Evolutionary conservation across 1,139 yeast species (phyloP), one percentile per base, ranked within the genome.

Genomic region (Candida tetrigidarum): DNA sequence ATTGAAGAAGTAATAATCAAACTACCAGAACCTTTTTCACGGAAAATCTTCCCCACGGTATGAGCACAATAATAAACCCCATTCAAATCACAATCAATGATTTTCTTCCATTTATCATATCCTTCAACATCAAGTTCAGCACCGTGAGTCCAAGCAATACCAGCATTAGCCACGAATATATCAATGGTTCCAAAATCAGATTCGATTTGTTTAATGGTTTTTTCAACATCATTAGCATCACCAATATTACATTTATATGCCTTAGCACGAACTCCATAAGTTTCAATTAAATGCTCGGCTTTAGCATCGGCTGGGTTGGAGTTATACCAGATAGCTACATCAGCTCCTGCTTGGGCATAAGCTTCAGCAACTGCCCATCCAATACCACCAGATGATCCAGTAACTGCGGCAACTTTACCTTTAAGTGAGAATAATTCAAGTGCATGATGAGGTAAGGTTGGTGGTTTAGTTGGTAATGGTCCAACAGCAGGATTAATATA

Each of bases 271-370:
- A 88, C 86, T 15, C 86, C 85, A 63, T 86, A 87, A 53, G 78
- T 80, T 54, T 79, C 64, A 33, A 80, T 66, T 30, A 89, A 71
- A 41, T 69, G 73, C 49, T 71, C 73, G 15, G 90, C 92, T 59
- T 80, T 74, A 23, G 74, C 64, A 44, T 81, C 83, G 7, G 87
- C 77, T 26, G 87, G 81, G 51, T 81, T 65, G 32, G 74, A 65
- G 51, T 71, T 71, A 54, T 71, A 69, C 96, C 96, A 88, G 57
- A 90, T 76, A 50, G 92, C 93, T 37, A 90, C 86, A 54, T 87
- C 90, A 9, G 96, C 96, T 43, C 96, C 97, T 4, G 95, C 96
- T 68, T 88, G 95, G 42, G 95, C 92, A 58, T 74, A 88, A 0
- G 92, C 95, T 60, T 83, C 86, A 37, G 96, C 96, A 22, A 88